Base-by-base conservation (phyloP, 108 stramenopile genomes). In the Nitzschia palea region DNA sequence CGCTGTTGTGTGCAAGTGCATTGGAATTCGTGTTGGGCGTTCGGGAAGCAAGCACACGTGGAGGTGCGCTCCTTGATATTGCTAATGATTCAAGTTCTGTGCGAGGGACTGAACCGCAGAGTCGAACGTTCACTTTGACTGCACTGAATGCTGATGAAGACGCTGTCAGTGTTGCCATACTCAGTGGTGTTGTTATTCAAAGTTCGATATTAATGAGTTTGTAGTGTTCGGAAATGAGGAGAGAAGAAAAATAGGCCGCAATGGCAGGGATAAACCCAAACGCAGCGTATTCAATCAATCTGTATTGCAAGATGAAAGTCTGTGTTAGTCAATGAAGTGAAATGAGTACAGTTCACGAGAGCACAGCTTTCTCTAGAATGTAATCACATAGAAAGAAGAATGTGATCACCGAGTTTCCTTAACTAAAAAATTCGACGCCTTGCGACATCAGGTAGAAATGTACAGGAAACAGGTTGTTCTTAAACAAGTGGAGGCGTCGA, bases 51-150 rank as follows among this genome's bases (percentile, higher is more conserved):
- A 60, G 25, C 8, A 56, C 32, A 56, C 32, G 15, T 12, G 6
- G 37, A 20, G 47, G 47, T 6, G 40, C 36, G 40, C 40, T 25
- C 40, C 56, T 72, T 28, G 40, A 37, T 25, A 60, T 14, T 45
- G 65, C 6, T 29, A 55, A 42, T 14, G 44, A 4, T 3, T 57
- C 59, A 26, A 57, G 51, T 29, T 76, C 75, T 45, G 42, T 27
- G 30, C 79, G 61, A 54, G 81, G 81, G 29, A 82, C 78, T 20
- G 72, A 79, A 0, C 81, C 81, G 45, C 81, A 82, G 2, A 82
- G 70, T 33, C 71, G 44, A 48, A 82, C 71, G 62, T 82, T 74
- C 25, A 82, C 71, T 29, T 76, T 68, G 15, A 62, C 53, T 15
- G 52, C 29, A 20, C 25, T 40, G 27, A 76, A 55, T 27, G 59